Evolutionary conservation across 306 rosid genomes (phyloP).

Genomic region (Oemleria cerasiformis): DNA sequence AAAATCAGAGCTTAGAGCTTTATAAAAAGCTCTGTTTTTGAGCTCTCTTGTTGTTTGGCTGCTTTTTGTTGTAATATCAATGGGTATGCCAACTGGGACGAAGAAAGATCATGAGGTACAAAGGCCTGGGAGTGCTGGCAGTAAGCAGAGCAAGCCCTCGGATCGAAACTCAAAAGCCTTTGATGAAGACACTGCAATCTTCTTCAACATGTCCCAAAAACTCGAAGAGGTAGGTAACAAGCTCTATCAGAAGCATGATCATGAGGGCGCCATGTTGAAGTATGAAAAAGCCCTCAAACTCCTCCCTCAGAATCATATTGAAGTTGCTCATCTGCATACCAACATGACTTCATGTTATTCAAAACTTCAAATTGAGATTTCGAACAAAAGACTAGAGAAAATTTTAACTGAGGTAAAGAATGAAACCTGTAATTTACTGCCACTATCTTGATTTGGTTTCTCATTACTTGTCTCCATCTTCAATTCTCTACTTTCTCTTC

Average conservation of each 20-base stretch:
- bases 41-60: background rate
- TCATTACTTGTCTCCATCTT: conserved; percentile 30
- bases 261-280: conserved; percentile 77
- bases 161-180: conserved; percentile 50
- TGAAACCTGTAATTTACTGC: conserved; percentile 39
- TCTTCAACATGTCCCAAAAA: conserved; percentile 85
- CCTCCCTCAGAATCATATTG: conserved; percentile 64
- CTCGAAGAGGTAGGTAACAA: conserved; percentile 72
- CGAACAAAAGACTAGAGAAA: background rate
- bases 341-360: conserved; percentile 68
- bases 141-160: conserved; percentile 32
- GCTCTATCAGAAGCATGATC: conserved; percentile 64
- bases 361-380: background rate
- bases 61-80: conserved; percentile 20
- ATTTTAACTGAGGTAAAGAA: background rate
- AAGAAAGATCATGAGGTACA: conserved; percentile 50
- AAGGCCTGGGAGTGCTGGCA: conserved; percentile 39
- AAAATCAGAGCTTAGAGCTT: conserved; percentile 28
- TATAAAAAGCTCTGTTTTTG: conserved; percentile 19
- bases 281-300: conserved; percentile 81
- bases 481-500: conserved; percentile 37
- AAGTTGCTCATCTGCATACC: conserved; percentile 70
- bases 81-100: conserved; percentile 83
- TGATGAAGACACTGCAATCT: conserved; percentile 81
- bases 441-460: conserved; percentile 31